Percentiles rank a stretch among this genome's conserved stretches.
These are phyloP conservation scores for Allium cepa DNA, from an alignment of 106 monocot genomes.

Conservation along the genomic window DNA sequence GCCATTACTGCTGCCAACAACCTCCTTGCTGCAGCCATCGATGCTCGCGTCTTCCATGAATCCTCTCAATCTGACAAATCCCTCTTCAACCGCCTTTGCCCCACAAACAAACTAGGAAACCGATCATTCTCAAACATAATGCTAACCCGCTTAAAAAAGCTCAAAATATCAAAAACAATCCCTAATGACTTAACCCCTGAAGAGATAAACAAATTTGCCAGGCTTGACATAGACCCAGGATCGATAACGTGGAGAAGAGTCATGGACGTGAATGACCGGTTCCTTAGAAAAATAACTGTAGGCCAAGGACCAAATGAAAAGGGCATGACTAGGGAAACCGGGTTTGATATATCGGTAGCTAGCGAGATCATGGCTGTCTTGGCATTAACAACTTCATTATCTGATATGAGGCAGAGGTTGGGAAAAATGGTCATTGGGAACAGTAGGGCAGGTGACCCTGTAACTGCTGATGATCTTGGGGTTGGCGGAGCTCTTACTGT, in stretches of 20 bases:
- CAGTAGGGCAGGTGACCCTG: conserved; percentile 77
- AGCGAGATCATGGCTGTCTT: conserved; percentile 99
- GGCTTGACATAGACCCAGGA: conserved; percentile 85
- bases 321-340: conserved; percentile 85
- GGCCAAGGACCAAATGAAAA: conserved; percentile 95
- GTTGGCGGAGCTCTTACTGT: conserved; percentile 93
- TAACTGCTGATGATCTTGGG: conserved; percentile 94
- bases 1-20: conserved; percentile 98
- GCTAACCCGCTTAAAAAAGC: conserved; percentile 73
- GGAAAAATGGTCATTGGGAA: conserved; percentile 90
- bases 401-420: conserved; percentile 95
- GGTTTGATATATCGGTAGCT: conserved; percentile 91
- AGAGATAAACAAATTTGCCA: conserved; percentile 71
- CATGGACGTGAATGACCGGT: conserved; percentile 95
- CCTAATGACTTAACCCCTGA: conserved; percentile 89
- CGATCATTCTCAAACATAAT: conserved; percentile 80
- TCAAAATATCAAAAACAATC: conserved; percentile 73
- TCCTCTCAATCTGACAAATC: conserved; percentile 92
- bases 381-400: conserved; percentile 82
- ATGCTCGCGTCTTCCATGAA: conserved; percentile 91
- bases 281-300: conserved; percentile 83
- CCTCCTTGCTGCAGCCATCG: conserved; percentile 96
- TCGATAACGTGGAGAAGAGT: conserved; percentile 97
- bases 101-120: conserved; percentile 81
- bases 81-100: conserved; percentile 84